phyloP scores from a whole-genome alignment of 139 green algal species.

The Tetratostichococcus sp. region DNA sequence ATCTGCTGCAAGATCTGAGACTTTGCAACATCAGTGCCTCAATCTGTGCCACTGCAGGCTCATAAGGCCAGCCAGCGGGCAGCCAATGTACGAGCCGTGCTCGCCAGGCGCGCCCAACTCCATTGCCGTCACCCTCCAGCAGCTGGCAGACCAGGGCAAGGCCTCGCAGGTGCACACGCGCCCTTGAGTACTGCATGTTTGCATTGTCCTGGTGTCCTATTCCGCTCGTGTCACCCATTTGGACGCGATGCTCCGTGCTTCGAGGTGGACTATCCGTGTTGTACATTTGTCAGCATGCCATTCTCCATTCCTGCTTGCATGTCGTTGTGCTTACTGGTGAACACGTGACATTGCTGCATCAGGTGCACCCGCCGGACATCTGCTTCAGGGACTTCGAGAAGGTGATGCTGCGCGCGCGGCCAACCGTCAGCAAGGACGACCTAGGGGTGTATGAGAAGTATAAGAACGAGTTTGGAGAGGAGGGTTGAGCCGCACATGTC shows the following conservation, averaged over 20 bases:
- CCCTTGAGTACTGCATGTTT: no score
- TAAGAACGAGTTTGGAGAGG: slow-evolving; percentile 95
- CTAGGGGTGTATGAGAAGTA: slow-evolving; percentile 87
- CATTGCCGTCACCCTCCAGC: slow-evolving; percentile 61
- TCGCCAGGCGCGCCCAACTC: slow-evolving; percentile 63
- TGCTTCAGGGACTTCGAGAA: slow-evolving; percentile 84
- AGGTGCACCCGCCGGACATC: slow-evolving; percentile 72
- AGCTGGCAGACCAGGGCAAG: slow-evolving; percentile 67
- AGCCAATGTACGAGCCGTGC: slow-evolving; percentile 67
- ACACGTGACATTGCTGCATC: background rate
- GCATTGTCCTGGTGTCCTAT: no score
- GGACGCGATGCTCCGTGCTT: no score
- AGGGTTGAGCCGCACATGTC: slow-evolving; percentile 39
- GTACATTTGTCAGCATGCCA: no score
- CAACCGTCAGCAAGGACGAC: slow-evolving; percentile 86
- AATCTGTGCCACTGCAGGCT: no score
- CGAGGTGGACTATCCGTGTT: no score
- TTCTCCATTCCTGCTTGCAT: no score
- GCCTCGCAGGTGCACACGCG: slow-evolving; percentile 1
- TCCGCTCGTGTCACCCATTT: no score
- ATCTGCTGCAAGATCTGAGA: no score
- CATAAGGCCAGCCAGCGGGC: slow-evolving; percentile 8
- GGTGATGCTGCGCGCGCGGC: slow-evolving; percentile 74
- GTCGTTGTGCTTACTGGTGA: no score
- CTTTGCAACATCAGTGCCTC: no score